Evolutionary conservation across 2,329 filamentous ascomycete genomes (phyloP), one percentile per base, ranked within the genome.

Genomic region (Fusarium nygamai): DNA sequence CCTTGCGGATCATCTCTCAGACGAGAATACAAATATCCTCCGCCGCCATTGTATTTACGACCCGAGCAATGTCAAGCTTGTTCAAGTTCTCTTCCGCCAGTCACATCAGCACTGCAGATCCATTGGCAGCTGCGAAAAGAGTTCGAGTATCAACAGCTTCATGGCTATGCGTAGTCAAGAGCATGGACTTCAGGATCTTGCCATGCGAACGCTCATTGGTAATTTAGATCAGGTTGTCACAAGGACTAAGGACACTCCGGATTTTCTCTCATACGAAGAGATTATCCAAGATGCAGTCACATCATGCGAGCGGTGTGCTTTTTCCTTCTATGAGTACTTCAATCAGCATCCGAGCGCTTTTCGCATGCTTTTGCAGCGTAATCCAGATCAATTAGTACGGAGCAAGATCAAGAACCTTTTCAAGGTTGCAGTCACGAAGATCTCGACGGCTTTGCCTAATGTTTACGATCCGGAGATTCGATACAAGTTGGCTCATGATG

Each of bases 11-110:
- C 86, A 90, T 64, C 94, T 97, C 64, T 85, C 88, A 17, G 83
- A 86, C 66, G 92, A 96, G 58, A 98, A 98, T 75, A 91, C 93
- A 69, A 75, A 89, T 5, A 88, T 94, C 31, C 86, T 97, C 53
- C 90, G 92, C 61, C 90, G 92, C 24, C 95, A 97, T 78, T 95
- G 93, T 80, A 86, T 97, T 31, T 93, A 93, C 77, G 95, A 97
- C 77, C 89, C 90, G 4, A 87, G 87, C 38, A 93, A 97, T 78
- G 86, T 91, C 5, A 83, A 84, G 4, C 94, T 97, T 74, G 87
- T 95, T 22, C 85, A 87, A 41, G 86, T 87, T 61, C 85, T 94
- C 43, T 86, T 96, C 36, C 82, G 84, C 13, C 88, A 89, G 44
- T 83, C 91, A 57, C 89, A 86, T 54, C 82, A 84, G 27, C 77